These are phyloP conservation scores for Brassica napus DNA, from an alignment of 345 rosid genomes.

Conservation along the genomic window DNA sequence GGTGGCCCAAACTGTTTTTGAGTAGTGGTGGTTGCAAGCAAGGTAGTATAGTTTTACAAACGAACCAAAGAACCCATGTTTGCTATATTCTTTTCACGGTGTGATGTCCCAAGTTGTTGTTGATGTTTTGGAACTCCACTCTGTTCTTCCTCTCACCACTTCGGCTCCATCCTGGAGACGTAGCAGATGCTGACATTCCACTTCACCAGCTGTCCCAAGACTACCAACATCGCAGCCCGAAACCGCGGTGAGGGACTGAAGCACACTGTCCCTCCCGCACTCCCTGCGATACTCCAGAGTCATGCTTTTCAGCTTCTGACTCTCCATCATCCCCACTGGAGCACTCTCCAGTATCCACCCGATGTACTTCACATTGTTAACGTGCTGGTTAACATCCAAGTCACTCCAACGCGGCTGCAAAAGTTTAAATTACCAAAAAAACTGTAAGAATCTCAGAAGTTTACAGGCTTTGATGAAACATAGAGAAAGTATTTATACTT, in stretches of 20 bases:
- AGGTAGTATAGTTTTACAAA: constrained; percentile 30
- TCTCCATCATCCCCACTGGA: constrained; percentile 82
- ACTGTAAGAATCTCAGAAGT: background rate
- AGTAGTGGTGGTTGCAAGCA: constrained; percentile 14
- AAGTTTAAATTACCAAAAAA: background rate
- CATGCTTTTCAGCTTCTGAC: constrained; percentile 70
- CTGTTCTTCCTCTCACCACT: constrained; percentile 85
- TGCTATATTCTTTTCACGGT: background rate
- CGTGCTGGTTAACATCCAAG: constrained; percentile 97
- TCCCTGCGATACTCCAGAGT: constrained; percentile 95
- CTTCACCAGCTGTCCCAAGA: constrained; percentile 44
- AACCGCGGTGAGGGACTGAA: constrained; percentile 83
- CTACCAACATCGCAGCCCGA: constrained; percentile 48
- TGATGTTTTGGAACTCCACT: constrained; percentile 76
- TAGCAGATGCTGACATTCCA: constrained; percentile 93
- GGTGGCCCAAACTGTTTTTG: constrained; percentile 15
- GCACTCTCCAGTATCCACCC: constrained; percentile 99
- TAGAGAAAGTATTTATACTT: constrained; percentile 28
- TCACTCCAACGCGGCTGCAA: constrained; percentile 97
- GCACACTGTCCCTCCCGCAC: constrained; percentile 93
- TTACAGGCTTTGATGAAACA: background rate
- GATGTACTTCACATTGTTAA: constrained; percentile 94
- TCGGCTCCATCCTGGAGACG: constrained; percentile 83
- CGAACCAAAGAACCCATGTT: constrained; percentile 11
- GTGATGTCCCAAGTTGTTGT: constrained; percentile 39